Evolutionary conservation across 2,329 filamentous ascomycete species (phyloP), one percentile per base, ranked within the genome.

Genomic region (Ascocoryne sarcoides): DNA sequence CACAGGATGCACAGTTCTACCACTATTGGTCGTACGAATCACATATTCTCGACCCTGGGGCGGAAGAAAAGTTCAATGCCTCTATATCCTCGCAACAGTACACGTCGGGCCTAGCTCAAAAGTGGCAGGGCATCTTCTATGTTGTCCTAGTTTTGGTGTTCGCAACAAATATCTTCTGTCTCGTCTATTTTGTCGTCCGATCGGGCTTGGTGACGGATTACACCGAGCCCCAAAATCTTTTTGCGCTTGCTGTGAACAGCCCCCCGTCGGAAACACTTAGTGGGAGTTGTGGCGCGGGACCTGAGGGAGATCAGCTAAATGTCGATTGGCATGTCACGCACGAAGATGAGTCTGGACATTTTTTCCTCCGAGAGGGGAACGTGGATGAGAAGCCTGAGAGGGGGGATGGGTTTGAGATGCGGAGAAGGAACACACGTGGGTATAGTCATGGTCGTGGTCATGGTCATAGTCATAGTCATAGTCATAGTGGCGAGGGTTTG

Each of bases 151-250:
- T 71, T 1, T 60, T 78, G 10, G 78, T 84, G 1, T 84, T 87
- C 52, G 47, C 74, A 17, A 75, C 83, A 51, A 88, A 84, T 56
- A 44, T 79, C 18, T 64, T 80, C 29, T 83, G 81, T 42, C 63
- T 86, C 0, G 53, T 65, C 2, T 87, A 86, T 60, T 58, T 81
- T 37, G 55, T 73, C 34, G 66, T 71, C 47, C 56, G 65, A 4
- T 65, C 65, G 0, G 74, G 75, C 1, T 70, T 85, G 16, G 75
- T 90, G 5, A 88, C 82, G 1, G 85, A 90, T 62, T 88, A 83
- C 55, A 84, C 79, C 0, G 84, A 90, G 53, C 82, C 84, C 1
- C 76, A 81, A 39, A 88, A 88, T 55, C 63, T 88, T 2, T 88
- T 89, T 52, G 68, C 77, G 0, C 62, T 88, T 0, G 80, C 82